phyloP scores from a whole-genome alignment of 345 rosid species.

The Eucalyptus guilfoylei region DNA sequence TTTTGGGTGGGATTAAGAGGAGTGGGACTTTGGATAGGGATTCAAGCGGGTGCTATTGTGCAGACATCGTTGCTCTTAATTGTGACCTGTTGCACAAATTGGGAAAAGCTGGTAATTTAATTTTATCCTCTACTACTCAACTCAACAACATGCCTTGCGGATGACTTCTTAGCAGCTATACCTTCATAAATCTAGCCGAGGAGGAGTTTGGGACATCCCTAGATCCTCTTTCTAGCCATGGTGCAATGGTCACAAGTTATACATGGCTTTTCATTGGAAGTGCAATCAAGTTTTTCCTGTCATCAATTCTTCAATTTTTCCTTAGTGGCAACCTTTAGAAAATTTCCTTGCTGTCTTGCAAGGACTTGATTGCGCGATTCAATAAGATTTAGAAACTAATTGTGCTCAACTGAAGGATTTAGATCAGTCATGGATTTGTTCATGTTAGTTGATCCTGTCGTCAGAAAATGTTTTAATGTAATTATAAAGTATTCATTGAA shows the following conservation, averaged over 20 bases:
- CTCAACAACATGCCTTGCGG: not conserved
- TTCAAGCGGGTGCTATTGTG: slow-evolving; percentile 43
- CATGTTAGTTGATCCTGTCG: not conserved
- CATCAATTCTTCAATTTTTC: not conserved
- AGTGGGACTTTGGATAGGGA: slow-evolving; percentile 70
- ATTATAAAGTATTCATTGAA: not conserved
- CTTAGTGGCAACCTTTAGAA: not conserved
- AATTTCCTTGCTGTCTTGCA: not conserved
- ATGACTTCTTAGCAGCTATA: not conserved
- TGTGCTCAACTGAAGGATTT: not conserved
- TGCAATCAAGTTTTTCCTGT: not conserved
- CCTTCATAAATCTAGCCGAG: not conserved
- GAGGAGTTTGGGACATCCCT: not conserved
- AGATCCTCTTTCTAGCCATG: not conserved
- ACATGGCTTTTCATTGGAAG: not conserved
- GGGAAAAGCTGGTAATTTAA: slow-evolving; percentile 44
- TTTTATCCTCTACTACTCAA: not conserved
- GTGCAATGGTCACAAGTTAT: not conserved
- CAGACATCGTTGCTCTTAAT: slow-evolving; percentile 34
- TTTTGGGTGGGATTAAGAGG: slow-evolving; percentile 47
- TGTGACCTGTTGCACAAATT: slow-evolving; percentile 44
- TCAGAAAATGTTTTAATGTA: not conserved
- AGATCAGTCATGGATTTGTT: not conserved
- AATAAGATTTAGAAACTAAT: not conserved
- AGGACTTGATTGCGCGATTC: not conserved